Base-by-base conservation (phyloP, 176 grass and related monocot genomes). In the Guadua angustifolia region DNA sequence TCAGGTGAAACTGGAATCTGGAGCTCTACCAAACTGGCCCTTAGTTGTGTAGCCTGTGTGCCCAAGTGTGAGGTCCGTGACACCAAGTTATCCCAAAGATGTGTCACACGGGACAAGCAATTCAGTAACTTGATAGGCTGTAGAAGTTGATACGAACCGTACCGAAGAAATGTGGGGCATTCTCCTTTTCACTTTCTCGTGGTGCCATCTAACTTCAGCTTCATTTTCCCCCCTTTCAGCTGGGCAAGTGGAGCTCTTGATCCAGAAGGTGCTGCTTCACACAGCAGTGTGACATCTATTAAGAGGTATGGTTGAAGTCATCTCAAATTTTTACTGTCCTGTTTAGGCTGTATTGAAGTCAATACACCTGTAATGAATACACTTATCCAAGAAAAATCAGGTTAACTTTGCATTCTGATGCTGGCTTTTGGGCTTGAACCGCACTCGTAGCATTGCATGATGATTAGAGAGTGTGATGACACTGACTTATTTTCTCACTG, bases 191-290 rank as follows among this genome's bases (percentile, higher is more conserved):
- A 58, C 40, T 68, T 79, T 74, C 68, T 78, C 68, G 74, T 44
- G 32, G 79, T 49, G 66, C 26, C 66, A 73, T 39, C 83, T 73
- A 58, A 79, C 80, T 69, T 69, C 9, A 59, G 1, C 17, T 90
- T 87, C 52, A 69, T 70, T 38, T 17, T 61, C 36, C 69, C 18
- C 77, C 73, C 69, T 89, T 82, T 91, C 85, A 99, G 96, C 61
- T 99, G 96, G 93, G 96, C 93, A 80, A 99, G 96, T 86, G 96
- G 96, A 83, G 93, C 91, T 55, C 89, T 99, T 55, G 89, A 95
- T 90, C 96, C 93, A 64, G 91, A 94, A 71, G 89, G 93, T 8
- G 76, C 87, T 78, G 83, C 86, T 59, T 80, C 78, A 2, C 72
- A 82, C 79, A 91, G 91, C 38, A 83, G 85, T 39, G 73, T 90